phyloP scores from a whole-genome alignment of 306 rosid species.

The Quercus gilva region DNA sequence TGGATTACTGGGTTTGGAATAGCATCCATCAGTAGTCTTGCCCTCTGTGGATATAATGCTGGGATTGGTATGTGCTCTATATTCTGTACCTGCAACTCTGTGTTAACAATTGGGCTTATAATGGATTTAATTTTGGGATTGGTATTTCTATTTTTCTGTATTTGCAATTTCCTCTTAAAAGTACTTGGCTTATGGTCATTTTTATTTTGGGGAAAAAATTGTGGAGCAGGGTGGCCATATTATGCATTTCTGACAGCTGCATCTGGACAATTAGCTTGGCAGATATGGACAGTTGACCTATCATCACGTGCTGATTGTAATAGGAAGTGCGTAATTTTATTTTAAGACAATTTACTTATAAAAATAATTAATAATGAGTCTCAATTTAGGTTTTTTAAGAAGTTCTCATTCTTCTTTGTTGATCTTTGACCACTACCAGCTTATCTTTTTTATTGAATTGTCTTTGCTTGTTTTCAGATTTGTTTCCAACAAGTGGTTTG shows the following conservation, averaged over 20 bases:
- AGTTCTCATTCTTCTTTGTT: neutral
- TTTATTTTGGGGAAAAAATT: slow-evolving; percentile 14
- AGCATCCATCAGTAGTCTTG: slow-evolving; percentile 72
- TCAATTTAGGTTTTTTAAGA: neutral
- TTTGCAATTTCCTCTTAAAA: neutral
- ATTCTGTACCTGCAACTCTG: neutral
- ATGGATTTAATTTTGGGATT: neutral
- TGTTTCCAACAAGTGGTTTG: slow-evolving; percentile 96
- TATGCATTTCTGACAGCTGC: slow-evolving; percentile 73
- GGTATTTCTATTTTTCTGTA: neutral
- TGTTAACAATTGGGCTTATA: slow-evolving; percentile 1
- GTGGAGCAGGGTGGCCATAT: slow-evolving; percentile 78
- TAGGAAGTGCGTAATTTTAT: slow-evolving; percentile 51
- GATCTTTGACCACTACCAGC: neutral
- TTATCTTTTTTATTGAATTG: slow-evolving; percentile 2
- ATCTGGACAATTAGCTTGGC: slow-evolving; percentile 87
- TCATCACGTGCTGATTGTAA: slow-evolving; percentile 81
- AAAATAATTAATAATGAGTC: neutral
- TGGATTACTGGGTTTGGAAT: slow-evolving; percentile 80
- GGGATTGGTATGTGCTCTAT: slow-evolving; percentile 50
- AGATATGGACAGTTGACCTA: slow-evolving; percentile 69
- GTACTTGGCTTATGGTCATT: slow-evolving; percentile 3
- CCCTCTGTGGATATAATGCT: slow-evolving; percentile 75
- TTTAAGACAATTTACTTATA: neutral
- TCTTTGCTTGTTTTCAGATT: slow-evolving; percentile 49